Base-by-base conservation (phyloP, 169 alveolate genomes). In the Eimeria falciformis region DNA sequence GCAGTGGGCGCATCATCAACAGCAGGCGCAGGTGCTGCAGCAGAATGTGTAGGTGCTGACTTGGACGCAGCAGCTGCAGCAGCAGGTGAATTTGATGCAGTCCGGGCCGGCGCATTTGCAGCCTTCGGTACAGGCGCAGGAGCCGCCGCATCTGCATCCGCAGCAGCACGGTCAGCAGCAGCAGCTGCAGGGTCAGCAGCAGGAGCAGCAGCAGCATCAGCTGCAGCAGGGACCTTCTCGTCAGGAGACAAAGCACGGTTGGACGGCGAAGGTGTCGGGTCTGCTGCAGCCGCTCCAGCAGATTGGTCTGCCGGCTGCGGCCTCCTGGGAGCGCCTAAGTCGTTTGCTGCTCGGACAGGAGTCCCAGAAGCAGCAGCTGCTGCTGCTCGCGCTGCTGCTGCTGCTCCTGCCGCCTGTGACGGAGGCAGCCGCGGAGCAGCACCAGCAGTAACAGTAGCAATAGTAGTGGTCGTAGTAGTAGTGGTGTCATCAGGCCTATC, bases 151-250 rank as follows among this genome's bases (percentile, higher is more conserved):
- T n/a, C 73, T 62, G 25, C 73, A 18, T n/a, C 33, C n/a, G n/a
- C 73, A 14, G 73, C 29, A 6, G 73, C 12, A 6, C 37, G 73
- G 37, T 62, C 25, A 0, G 29, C 1, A 6, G 73, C n/a, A 18
- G 73, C 73, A 12, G 62, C 62, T 12, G 62, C 62, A 50, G 62
- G 62, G 18, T 12, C 73, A 14, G 73, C 73, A 62, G 73, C 73
- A 62, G 73, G 37, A 62, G 73, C 73, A 7, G 73, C 73, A 14
- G 73, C 73, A 62, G 29, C 73, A 62, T n/a, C 62, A 50, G n/a
- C 62, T 11, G 62, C 62, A 50, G 62, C 14, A 50, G 14, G 62
- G 62, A 50, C 14, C 7, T 14, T 7, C 62, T 50, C n/a, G 14
- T 7, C 62, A 50, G 62, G 62, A 7, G n/a, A 14, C 7, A 14